Evolutionary conservation across 129 eudicot genomes (phyloP), one percentile per base, ranked within the genome.

Genomic region (Escallonia herrerae): DNA sequence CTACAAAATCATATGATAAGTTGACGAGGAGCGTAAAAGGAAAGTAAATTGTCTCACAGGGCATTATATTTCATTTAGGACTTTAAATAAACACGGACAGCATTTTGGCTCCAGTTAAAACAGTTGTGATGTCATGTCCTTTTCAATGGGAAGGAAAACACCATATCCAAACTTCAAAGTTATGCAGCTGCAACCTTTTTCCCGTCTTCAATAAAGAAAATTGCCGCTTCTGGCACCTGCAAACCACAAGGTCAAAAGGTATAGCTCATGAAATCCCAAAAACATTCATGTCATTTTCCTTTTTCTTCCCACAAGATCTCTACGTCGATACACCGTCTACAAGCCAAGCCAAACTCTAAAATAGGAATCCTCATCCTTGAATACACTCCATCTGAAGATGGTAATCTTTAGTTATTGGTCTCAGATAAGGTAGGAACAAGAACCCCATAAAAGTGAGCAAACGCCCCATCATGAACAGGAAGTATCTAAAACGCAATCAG

Each of bases 201-300:
- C 77, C 91, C 98, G 55, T 93, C 96, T 75, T 88, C 98, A 68
- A 93, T 88, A 74, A 93, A 93, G 83, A 78, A 93, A 58, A 93
- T 91, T 45, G 96, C 90, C 42, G 83, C 57, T 79, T 91, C 97
- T 10, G 97, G 96, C 51, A 91, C 91, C 97, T 91, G 74, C 72
- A 79, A 52, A 52, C 70, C 68, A 65, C 53, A 12, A 14, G 10
- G 3, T 8, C 51, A 45, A 44, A 48, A 44, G 9, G 8, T 3
- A 43, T 62, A 62, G 45, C 52, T 14, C 8, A n/a, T n/a, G n/a
- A n/a, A n/a, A n/a, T n/a, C n/a, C n/a, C n/a, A n/a, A n/a, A n/a
- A n/a, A n/a, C n/a, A n/a, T n/a, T n/a, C n/a, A n/a, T n/a, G n/a
- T n/a, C n/a, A n/a, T n/a, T n/a, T n/a, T n/a, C n/a, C n/a, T n/a